These are phyloP conservation scores for Camelina sativa DNA, from an alignment of 345 rosid species.

Conservation along the genomic window DNA sequence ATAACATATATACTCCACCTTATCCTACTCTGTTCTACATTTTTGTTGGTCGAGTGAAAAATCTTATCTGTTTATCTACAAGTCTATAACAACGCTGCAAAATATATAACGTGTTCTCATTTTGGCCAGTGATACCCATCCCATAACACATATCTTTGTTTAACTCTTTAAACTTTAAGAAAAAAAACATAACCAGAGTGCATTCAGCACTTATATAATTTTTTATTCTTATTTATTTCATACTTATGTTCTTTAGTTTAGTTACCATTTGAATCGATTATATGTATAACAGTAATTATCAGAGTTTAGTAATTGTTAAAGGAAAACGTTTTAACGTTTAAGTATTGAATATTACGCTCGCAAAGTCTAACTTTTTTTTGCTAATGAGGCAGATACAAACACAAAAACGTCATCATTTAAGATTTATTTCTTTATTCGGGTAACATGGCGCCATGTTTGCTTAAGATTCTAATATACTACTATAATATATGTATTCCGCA, in stretches of 20 bases:
- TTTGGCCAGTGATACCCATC: slow-evolving; percentile 5
- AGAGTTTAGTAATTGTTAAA: not conserved
- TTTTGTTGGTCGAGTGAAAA: slow-evolving; percentile 34
- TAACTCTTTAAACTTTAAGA: not conserved
- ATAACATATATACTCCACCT: slow-evolving; percentile 21
- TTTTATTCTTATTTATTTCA: not conserved
- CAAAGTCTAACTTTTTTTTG: not conserved
- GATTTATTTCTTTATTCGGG: not conserved
- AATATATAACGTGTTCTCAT: not conserved
- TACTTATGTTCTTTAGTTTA: not conserved
- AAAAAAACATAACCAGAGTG: not conserved
- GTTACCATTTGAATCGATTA: not conserved
- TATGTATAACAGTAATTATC: not conserved
- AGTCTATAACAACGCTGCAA: not conserved
- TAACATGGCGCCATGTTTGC: not conserved
- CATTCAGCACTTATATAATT: not conserved
- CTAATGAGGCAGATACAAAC: not conserved
- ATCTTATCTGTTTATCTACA: slow-evolving; percentile 29
- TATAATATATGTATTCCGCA: no score
- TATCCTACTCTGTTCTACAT: slow-evolving; percentile 25
- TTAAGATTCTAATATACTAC: not conserved
- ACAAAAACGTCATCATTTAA: not conserved
- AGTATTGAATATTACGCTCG: no score
- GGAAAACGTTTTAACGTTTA: not conserved
- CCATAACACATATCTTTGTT: not conserved